phyloP scores from a whole-genome alignment of 306 rosid genomes.

The Quercus gilva region DNA sequence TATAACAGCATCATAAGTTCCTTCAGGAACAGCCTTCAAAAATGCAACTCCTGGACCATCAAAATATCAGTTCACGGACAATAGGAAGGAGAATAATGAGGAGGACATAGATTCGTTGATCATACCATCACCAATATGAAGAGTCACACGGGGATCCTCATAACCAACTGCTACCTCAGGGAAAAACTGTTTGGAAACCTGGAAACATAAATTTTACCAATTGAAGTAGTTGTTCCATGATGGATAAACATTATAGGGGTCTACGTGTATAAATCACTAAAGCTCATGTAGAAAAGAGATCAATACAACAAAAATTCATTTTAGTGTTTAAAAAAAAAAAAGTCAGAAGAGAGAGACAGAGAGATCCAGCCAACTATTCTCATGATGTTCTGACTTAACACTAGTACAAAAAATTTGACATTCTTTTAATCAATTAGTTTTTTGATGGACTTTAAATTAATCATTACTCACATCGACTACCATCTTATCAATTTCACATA shows the following conservation, averaged over 20 bases:
- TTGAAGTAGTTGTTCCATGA: not conserved
- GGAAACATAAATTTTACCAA: slow-evolving; percentile 16
- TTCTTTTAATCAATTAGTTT: not conserved
- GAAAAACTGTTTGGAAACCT: slow-evolving; percentile 88
- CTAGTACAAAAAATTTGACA: not conserved
- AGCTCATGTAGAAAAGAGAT: not conserved
- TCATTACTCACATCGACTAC: slow-evolving; percentile 75
- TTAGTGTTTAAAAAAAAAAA: not conserved
- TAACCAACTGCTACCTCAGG: slow-evolving; percentile 80
- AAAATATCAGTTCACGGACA: slow-evolving; percentile 6
- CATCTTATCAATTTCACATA: slow-evolving; percentile 98
- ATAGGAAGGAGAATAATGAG: not conserved
- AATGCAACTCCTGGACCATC: slow-evolving; percentile 77
- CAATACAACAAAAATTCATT: not conserved
- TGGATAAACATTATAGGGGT: not conserved
- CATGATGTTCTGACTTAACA: not conserved
- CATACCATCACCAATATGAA: slow-evolving; percentile 88
- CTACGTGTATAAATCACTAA: not conserved
- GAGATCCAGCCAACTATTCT: not conserved
- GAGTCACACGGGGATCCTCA: slow-evolving; percentile 79
- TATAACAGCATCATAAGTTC: slow-evolving; percentile 88
- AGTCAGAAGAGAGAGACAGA: not conserved
- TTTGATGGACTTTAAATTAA: too few relatives aligned
- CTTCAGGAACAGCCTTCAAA: slow-evolving; percentile 80
- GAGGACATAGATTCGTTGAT: slow-evolving; percentile 20